Percentiles rank a stretch among this genome's conserved stretches.
These are phyloP conservation scores for Globisporangium nunn DNA, from an alignment of 352 stramenopile species.

Conservation along the genomic window DNA sequence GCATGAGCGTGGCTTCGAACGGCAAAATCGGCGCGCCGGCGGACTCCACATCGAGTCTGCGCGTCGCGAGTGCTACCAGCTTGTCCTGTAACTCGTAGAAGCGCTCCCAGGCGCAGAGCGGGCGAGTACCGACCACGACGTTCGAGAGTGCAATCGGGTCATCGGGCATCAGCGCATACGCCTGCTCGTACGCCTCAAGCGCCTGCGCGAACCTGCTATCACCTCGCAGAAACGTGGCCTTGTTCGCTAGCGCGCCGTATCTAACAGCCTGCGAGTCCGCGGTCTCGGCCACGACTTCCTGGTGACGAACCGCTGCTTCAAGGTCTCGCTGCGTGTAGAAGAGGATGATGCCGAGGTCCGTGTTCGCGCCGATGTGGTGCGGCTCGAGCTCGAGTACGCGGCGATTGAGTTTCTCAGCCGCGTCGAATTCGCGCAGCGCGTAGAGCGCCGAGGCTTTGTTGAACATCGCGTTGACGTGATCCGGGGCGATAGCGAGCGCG, in stretches of 20 bases:
- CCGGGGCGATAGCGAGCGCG: conserved; percentile 26
- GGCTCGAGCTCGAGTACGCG: conserved; percentile 40
- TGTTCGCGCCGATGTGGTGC: conserved; percentile 32
- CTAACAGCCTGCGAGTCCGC: conserved; percentile 8
- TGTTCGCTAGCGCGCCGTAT: conserved; percentile 57
- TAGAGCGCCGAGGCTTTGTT: conserved; percentile 68
- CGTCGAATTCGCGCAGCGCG: conserved; percentile 22
- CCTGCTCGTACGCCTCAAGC: conserved; percentile 33
- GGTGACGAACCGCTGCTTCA: conserved; percentile 29
- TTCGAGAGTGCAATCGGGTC: conserved; percentile 39
- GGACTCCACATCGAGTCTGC: conserved; percentile 10
- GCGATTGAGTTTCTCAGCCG: conserved; percentile 29
- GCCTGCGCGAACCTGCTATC: conserved; percentile 26
- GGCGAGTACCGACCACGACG: conserved; percentile 37
- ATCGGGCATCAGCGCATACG: conserved; percentile 10
- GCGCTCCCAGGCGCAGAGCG: conserved; percentile 52
- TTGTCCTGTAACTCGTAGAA: conserved; percentile 40
- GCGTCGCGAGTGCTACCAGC: conserved; percentile 22
- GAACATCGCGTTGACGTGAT: conserved; percentile 44
- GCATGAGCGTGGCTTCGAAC: conserved; percentile 67
- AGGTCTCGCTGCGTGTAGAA: conserved; percentile 23
- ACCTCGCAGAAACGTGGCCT: conserved; percentile 62
- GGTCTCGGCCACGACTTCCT: conserved; percentile 30
- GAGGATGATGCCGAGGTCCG: conserved; percentile 18
- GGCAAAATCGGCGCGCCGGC: conserved; percentile 29